A percentile compares a stretch with the other conserved stretches of the same genome.
These are phyloP conservation scores for Lodderomyces theae DNA, from an alignment of 1,139 yeast species.

Conservation along the genomic window DNA sequence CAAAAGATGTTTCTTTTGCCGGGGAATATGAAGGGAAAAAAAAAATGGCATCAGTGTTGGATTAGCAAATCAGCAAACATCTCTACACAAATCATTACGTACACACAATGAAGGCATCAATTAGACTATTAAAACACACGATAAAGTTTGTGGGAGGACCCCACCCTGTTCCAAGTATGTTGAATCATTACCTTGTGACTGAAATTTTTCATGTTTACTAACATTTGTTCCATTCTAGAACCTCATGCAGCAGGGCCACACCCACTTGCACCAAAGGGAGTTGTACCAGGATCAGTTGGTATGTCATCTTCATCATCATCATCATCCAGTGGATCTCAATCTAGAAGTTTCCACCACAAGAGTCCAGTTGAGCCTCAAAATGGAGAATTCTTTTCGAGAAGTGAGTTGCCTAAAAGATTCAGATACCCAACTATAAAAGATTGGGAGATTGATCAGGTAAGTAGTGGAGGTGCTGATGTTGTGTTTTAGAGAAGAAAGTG, in stretches of 20 bases:
- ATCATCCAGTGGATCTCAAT: slow-evolving; percentile 9
- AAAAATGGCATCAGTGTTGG: neutral
- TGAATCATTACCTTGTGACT: no score
- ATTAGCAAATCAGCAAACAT: neutral
- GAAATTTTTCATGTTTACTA: slow-evolving; percentile 3
- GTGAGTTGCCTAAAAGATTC: slow-evolving; percentile 68
- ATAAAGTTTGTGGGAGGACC: slow-evolving; percentile 65
- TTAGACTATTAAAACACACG: slow-evolving; percentile 39
- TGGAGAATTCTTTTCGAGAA: slow-evolving; percentile 56
- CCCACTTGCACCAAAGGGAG: slow-evolving; percentile 53
- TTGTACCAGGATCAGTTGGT: slow-evolving; percentile 37
- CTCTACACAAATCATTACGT: neutral
- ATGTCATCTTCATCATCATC: no score
- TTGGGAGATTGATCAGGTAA: slow-evolving; percentile 68
- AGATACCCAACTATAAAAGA: slow-evolving; percentile 61
- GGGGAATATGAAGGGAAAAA: no score
- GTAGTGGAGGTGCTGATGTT: slow-evolving; percentile 72
- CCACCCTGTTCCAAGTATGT: slow-evolving; percentile 37
- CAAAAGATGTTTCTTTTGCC: no score
- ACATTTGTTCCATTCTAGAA: slow-evolving; percentile 7
- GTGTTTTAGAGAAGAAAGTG: no score
- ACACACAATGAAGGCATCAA: slow-evolving; percentile 16
- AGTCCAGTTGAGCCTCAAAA: slow-evolving; percentile 40
- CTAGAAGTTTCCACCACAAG: slow-evolving; percentile 21
- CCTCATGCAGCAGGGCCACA: slow-evolving; percentile 33